These are phyloP conservation scores for Inosperma sp. DNA, from an alignment of 768 basidiomycete species.

Conservation along the genomic window DNA sequence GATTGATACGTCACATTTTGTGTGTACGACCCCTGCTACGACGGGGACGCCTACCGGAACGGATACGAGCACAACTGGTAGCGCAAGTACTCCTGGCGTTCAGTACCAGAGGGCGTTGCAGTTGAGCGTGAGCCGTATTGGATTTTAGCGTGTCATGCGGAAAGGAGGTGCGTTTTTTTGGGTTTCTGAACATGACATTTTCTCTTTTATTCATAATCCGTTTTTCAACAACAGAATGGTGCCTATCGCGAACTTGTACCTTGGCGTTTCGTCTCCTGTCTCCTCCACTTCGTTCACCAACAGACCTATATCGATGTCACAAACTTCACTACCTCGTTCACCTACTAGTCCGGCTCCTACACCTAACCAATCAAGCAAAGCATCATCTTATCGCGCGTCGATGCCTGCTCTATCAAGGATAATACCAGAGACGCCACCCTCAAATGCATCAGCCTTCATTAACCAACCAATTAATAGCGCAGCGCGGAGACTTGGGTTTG, in stretches of 20 bases:
- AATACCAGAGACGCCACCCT: slow-evolving; percentile 39
- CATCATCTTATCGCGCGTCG: slow-evolving; percentile 54
- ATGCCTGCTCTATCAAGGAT: slow-evolving; percentile 57
- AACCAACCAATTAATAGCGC: slow-evolving; percentile 37
- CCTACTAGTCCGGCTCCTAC: slow-evolving; percentile 35
- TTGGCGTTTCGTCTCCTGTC: slow-evolving; percentile 55
- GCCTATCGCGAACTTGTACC: slow-evolving; percentile 76
- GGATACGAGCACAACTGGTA: slow-evolving; percentile 48
- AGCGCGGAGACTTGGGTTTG: too few relatives aligned
- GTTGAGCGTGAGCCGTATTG: slow-evolving; percentile 93
- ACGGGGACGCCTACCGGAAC: slow-evolving; percentile 56
- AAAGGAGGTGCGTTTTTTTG: slow-evolving; percentile 63
- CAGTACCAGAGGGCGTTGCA: slow-evolving; percentile 96
- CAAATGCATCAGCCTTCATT: slow-evolving; percentile 35
- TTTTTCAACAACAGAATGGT: slow-evolving; percentile 84
- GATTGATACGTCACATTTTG: slow-evolving; percentile 98
- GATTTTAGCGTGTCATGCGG: slow-evolving; percentile 84
- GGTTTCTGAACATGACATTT: neutral
- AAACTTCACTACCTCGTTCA: slow-evolving; percentile 49
- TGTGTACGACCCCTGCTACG: slow-evolving; percentile 91
- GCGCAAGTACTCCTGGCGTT: slow-evolving; percentile 59
- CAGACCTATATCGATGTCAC: slow-evolving; percentile 75
- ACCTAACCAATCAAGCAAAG: slow-evolving; percentile 22
- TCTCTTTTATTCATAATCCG: neutral
- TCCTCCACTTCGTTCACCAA: slow-evolving; percentile 36